A percentile compares a stretch with the other conserved stretches of the same genome.
Conservation (phyloP, 1,284 basidiomycete genomes). For the Trichosporon coremiiforme region DNA sequence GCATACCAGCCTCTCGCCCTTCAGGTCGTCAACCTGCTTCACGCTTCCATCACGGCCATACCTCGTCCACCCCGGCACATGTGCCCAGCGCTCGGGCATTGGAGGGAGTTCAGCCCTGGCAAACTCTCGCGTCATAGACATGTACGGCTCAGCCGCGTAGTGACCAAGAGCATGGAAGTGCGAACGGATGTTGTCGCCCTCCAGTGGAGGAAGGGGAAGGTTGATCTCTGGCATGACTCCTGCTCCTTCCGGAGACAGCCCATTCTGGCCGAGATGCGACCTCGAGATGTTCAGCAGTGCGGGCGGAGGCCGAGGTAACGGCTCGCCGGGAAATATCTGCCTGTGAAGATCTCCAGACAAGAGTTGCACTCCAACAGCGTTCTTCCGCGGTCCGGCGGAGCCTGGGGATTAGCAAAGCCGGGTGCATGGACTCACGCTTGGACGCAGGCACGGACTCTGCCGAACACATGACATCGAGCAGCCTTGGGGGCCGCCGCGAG, state of each 20-base stretch:
- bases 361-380: constrained; percentile 89
- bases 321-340: constrained; percentile 77
- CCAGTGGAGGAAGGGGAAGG: constrained; percentile 81
- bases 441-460: neutral
- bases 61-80: constrained; percentile 86
- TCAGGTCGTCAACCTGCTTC: constrained; percentile 50
- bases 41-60: constrained; percentile 60
- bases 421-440: constrained; percentile 4
- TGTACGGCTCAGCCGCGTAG: constrained; percentile 76
- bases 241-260: constrained; percentile 75
- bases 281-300: constrained; percentile 72
- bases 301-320: constrained; percentile 66
- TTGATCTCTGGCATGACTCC: constrained; percentile 74
- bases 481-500: constrained; percentile 10
- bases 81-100: constrained; percentile 68
- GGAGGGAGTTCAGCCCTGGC: constrained; percentile 64
- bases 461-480: neutral
- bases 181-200: constrained; percentile 79
- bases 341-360: constrained; percentile 75
- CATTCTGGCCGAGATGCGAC: constrained; percentile 76
- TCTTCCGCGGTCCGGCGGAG: constrained; percentile 59
- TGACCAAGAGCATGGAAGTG: constrained; percentile 85
- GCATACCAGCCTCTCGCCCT: constrained; percentile 70
- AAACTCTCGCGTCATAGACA: constrained; percentile 71
- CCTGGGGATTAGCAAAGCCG: neutral